phyloP scores from a whole-genome alignment of 352 stramenopile genomes.

The Globisporangium mamillatum region DNA sequence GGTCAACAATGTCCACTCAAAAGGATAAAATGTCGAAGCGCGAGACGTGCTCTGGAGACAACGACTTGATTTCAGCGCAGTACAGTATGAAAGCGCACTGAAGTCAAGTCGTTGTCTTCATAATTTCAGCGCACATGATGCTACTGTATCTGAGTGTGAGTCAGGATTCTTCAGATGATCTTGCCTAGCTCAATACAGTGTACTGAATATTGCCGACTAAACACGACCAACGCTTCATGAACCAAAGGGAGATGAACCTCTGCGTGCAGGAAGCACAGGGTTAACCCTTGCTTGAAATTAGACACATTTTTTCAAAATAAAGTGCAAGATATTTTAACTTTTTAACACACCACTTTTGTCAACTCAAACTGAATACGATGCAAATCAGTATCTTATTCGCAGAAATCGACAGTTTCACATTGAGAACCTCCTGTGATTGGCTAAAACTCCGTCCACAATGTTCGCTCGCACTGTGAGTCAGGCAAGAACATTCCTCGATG shows the following conservation, averaged over 20 bases:
- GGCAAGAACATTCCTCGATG: not conserved
- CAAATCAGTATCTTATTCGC: not conserved
- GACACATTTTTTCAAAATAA: no score
- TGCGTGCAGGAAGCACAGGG: not conserved
- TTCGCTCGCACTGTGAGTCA: not conserved
- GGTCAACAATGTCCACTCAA: not conserved
- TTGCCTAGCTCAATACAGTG: not conserved
- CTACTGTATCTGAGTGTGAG: no score
- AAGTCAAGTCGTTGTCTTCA: no score
- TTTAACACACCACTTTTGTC: not conserved
- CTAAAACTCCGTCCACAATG: not conserved
- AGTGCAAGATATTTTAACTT: no score
- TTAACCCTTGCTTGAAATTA: no score
- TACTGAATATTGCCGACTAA: not conserved
- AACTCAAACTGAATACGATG: not conserved
- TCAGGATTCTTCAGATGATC: not conserved
- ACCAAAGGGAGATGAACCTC: not conserved
- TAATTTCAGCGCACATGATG: no score
- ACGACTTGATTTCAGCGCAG: no score
- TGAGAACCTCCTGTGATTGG: not conserved
- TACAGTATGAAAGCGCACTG: no score
- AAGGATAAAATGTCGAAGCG: not conserved
- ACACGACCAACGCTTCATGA: not conserved
- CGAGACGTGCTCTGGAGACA: no score
- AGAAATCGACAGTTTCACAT: not conserved